Evolutionary conservation across 1,284 basidiomycete species (phyloP).

Genomic region (Thecaphora thlaspeos): DNA sequence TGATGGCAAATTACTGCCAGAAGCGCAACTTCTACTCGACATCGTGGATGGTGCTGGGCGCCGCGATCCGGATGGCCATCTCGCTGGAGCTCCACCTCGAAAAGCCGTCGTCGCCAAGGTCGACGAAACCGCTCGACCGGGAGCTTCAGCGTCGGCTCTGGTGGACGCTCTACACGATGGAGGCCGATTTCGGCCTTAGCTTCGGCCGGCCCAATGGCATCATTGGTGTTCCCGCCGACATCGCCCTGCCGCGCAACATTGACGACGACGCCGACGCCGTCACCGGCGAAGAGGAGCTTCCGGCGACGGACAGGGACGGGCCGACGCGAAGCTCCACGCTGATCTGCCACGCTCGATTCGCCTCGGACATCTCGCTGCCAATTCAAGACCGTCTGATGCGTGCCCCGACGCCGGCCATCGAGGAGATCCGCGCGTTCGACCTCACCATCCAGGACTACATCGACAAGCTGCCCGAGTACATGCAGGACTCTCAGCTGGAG

Average conservation of each 20-base stretch:
- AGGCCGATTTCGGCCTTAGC: conserved; percentile 35
- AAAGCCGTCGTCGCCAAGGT: conserved; percentile 16
- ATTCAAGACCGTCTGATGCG: conserved; percentile 28
- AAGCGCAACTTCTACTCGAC: conserved; percentile 32
- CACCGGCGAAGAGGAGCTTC: conserved; percentile 17
- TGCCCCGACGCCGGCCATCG: conserved; percentile 27
- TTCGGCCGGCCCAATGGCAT: conserved; percentile 35
- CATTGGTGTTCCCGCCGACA: conserved; percentile 28
- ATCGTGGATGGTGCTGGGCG: conserved; percentile 39
- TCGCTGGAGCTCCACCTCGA: conserved; percentile 33
- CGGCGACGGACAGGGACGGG: conserved; percentile 15
- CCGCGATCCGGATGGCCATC: conserved; percentile 37
- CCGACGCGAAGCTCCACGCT: conserved; percentile 32
- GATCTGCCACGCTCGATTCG: conserved; percentile 27
- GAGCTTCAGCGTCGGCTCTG: conserved; percentile 33
- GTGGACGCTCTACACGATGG: conserved; percentile 38
- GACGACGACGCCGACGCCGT: conserved; percentile 33
- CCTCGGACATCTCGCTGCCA: conserved; percentile 34
- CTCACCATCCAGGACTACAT: conserved; percentile 34
- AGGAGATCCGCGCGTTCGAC: conserved; percentile 33
- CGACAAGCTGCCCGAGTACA: conserved; percentile 30
- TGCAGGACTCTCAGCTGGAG: conserved; percentile 20
- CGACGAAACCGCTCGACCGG: conserved; percentile 9
- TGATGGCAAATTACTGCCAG: conserved; percentile 39
- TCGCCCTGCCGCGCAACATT: conserved; percentile 28